Base-by-base conservation (phyloP, 805 yeast species). In the Wickerhamiella hasegawae region DNA sequence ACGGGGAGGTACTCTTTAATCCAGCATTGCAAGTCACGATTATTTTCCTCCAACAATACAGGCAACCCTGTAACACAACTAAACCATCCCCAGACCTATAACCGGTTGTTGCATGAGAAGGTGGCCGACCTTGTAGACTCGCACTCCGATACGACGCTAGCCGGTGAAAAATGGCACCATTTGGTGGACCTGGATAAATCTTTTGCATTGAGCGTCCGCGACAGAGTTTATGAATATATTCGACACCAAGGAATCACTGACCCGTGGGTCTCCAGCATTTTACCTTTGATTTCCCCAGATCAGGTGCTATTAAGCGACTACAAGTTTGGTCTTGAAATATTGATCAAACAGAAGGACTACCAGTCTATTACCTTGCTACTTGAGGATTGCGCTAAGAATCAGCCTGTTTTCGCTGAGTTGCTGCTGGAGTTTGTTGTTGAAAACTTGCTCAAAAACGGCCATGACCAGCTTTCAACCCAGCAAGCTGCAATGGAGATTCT, bases 231-330 rank as follows among this genome's bases (percentile, higher is more conserved):
- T 15, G 10, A 21, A 12, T 28, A 19, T 23, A n/a, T n/a, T n/a
- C n/a, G n/a, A n/a, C n/a, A n/a, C n/a, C n/a, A n/a, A n/a, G n/a
- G n/a, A n/a, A n/a, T n/a, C n/a, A n/a, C n/a, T n/a, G 20, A 28
- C 12, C 14, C 16, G 14, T 14, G 29, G 14, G 16, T 31, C n/a
- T 4, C 21, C 14, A 18, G 18, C 5, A 18, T 27, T 11, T 11
- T 27, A 3, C 11, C 18, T 17, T 5, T n/a, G 5, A 18, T 46
- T n/a, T 44, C 47, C 9, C 16, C 16, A 4, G 9, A 11, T 10
- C 18, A 18, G 17, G 17, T 33, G 4, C 28, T 38, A 4, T 34
- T 33, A n/a, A 33, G 39, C 6, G 51, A 47, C 32, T 41, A 38
- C 27, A 24, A 23, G 18, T 47, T 41, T 24, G 36, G 41, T 2